Evolutionary conservation across 169 alveolate species (phyloP), one percentile per base, ranked within the genome.

Genomic region (Plasmodium malariae): DNA sequence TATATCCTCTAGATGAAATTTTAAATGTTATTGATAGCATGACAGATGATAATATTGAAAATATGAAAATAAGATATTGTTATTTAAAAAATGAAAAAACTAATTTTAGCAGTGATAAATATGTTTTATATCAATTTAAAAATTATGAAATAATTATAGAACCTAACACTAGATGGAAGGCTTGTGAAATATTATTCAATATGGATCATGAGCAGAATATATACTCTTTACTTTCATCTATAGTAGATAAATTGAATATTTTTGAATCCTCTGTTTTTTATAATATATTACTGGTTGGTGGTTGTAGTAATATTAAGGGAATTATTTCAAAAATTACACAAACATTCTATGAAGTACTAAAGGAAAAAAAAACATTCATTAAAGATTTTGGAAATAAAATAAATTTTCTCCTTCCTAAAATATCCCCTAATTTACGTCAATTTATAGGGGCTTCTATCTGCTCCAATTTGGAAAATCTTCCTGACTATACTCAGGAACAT

Each of bases 231-330:
- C 68, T 83, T 40, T 40, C 85, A 7, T 49, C n/a, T 43, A 68
- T 83, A 83, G 30, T 83, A 48, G 48, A 68, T 32, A 83, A 83
- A 83, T 67, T 83, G 40, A 57, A 65, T 48, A 65, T 55, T 2
- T 37, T 67, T 21, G 70, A 83, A 17, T 21, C 24, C 32, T 68
- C 80, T 12, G 85, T 43, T 67, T 83, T 83, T 70, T 45, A 67
- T 19, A 83, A 83, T 83, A 70, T 83, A 21, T 45, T 83, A 21
- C 59, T 83, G 21, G 83, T 65, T 49, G 91, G 91, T 26, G 91
- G 91, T 30, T 83, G 91, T 32, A 83, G 91, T 67, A 83, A 83
- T 43, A 83, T 83, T 43, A 83, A 83, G 34, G 91, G 91, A 12
- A 83, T 83, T 30, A 6, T 83, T 36, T 83, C 91, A 32, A 83